Conservation (phyloP, 345 rosid genomes). For the Balakata baccata region DNA sequence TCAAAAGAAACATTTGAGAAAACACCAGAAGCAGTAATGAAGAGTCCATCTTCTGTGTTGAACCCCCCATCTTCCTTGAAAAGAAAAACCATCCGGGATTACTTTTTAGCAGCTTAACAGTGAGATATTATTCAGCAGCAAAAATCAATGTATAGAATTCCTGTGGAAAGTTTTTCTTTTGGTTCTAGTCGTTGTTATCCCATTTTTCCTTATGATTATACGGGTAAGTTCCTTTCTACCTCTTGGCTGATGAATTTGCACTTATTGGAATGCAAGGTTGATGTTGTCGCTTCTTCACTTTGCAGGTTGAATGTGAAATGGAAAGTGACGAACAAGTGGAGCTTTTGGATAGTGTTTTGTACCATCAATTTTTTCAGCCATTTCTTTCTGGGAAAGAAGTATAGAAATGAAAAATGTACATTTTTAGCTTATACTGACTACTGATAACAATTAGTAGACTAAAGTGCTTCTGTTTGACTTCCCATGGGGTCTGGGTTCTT, state of each 20-base stretch:
- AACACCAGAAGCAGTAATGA: constrained; percentile 51
- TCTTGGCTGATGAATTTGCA: neutral
- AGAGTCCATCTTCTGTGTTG: constrained; percentile 82
- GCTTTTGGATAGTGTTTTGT: neutral
- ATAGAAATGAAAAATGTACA: neutral
- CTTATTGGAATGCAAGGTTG: neutral
- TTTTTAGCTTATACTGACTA: neutral
- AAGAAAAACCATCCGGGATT: constrained; percentile 84
- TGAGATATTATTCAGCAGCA: neutral
- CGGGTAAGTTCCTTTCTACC: neutral
- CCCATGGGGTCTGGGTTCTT: neutral
- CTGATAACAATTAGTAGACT: neutral
- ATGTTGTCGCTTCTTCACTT: neutral
- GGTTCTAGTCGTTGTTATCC: neutral
- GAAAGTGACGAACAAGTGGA: neutral
- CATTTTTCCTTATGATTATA: neutral
- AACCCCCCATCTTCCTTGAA: constrained; percentile 80
- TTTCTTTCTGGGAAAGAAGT: neutral
- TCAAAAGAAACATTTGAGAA: constrained; percentile 36
- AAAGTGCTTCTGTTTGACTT: neutral
- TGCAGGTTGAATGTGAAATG: constrained; percentile 10
- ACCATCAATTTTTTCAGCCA: neutral
- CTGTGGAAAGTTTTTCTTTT: neutral
- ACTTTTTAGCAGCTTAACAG: constrained; percentile 51
- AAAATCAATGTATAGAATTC: neutral